phyloP scores from a whole-genome alignment of 495 filamentous ascomycete species.

The Penicillium pulvis region DNA sequence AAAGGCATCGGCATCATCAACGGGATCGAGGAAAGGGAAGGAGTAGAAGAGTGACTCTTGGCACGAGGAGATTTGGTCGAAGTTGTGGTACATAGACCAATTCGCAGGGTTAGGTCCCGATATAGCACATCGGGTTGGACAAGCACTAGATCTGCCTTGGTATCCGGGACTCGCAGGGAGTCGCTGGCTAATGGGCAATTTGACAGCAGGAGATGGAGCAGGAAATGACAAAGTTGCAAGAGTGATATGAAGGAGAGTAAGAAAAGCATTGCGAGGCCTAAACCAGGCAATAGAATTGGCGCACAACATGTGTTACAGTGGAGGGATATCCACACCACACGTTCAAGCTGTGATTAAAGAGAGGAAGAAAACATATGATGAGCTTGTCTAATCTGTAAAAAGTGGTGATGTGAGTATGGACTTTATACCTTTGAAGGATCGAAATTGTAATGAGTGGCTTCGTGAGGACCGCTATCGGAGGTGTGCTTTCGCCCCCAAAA shows the following conservation, averaged over 20 bases:
- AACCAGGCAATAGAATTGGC: too few species aligned
- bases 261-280: too few species aligned
- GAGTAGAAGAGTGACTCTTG: conserved; percentile 31
- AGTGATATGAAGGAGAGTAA: background rate
- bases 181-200: background rate
- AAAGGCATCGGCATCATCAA: conserved; percentile 26
- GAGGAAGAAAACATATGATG: too few species aligned
- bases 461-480: background rate
- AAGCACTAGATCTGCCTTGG: background rate
- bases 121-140: conserved; percentile 14
- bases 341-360: too few species aligned
- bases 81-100: conserved; percentile 36
- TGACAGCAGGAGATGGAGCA: background rate
- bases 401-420: background rate
- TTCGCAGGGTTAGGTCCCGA: conserved; percentile 32
- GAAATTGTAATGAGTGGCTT: background rate
- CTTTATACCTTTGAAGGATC: conserved; percentile 1
- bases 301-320: too few species aligned
- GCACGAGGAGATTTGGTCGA: conserved; percentile 26
- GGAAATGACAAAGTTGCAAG: background rate
- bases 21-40: conserved; percentile 32
- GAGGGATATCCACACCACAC: too few species aligned
- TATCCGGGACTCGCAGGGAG: background rate
- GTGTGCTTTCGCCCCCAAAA: background rate
- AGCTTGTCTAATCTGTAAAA: background rate